phyloP scores from a whole-genome alignment of 345 rosid genomes.

The Moricandia moricandioides region DNA sequence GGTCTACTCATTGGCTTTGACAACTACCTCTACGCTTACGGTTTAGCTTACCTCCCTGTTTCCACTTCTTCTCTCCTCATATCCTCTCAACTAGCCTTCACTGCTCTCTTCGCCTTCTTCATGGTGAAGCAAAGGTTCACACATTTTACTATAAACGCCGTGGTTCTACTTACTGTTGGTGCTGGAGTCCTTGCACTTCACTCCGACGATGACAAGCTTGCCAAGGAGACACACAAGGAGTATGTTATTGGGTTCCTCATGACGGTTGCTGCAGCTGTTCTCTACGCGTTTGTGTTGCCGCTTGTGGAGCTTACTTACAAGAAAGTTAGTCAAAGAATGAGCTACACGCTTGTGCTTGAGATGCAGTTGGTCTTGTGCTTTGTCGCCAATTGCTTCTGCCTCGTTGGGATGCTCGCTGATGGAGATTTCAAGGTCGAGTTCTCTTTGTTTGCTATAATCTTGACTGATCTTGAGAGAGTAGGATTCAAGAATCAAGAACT shows the following conservation, averaged over 20 bases:
- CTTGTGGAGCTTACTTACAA: slow-evolving; percentile 55
- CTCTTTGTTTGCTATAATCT: not conserved
- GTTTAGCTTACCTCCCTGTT: slow-evolving; percentile 40
- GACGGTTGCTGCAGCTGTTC: slow-evolving; percentile 49
- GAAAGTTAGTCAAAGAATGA: slow-evolving; percentile 39
- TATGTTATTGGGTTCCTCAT: slow-evolving; percentile 52
- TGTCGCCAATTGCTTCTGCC: not conserved
- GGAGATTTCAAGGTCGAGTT: not conserved
- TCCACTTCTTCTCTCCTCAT: slow-evolving; percentile 40
- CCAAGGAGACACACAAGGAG: slow-evolving; percentile 39
- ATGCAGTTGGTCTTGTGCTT: not conserved
- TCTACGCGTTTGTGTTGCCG: slow-evolving; percentile 62
- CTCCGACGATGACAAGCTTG: slow-evolving; percentile 47
- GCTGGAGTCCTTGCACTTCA: slow-evolving; percentile 54
- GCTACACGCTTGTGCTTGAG: not conserved
- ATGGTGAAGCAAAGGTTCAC: slow-evolving; percentile 66
- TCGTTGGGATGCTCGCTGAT: not conserved
- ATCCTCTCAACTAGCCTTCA: slow-evolving; percentile 66
- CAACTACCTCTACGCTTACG: slow-evolving; percentile 64
- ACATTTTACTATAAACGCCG: slow-evolving; percentile 50
- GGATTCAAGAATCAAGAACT: not conserved
- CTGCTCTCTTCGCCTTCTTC: slow-evolving; percentile 61
- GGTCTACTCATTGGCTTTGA: slow-evolving; percentile 59
- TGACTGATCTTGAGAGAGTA: not conserved
- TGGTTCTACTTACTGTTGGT: slow-evolving; percentile 51